Evolutionary conservation across 371 early-diverging fungal genomes (phyloP).

Genomic region (Haplosporangium sp.): DNA sequence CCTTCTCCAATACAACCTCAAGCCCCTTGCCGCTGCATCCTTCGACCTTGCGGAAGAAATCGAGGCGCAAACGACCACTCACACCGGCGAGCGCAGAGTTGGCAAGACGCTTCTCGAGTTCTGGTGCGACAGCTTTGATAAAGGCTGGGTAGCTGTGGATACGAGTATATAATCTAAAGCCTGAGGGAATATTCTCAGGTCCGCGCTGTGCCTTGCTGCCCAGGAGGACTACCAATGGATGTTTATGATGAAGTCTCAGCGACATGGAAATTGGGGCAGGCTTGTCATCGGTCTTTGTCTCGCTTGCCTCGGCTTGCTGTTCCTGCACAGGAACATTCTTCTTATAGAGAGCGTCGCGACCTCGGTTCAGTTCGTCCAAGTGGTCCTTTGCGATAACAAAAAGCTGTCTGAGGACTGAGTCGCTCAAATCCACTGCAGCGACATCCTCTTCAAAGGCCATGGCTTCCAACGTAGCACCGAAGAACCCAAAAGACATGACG

Average conservation of each 20-base stretch:
- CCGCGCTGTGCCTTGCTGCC: constrained; percentile 3
- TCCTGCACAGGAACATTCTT: neutral
- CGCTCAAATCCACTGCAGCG: neutral
- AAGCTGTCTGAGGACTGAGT: constrained; percentile 20
- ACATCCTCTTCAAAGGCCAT: constrained; percentile 20
- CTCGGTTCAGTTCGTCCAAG: neutral
- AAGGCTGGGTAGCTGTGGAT: constrained; percentile 25
- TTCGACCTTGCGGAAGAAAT: constrained; percentile 42
- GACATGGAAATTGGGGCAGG: neutral
- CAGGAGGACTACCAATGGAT: constrained; percentile 19
- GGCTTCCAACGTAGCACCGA: constrained; percentile 13
- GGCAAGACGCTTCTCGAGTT: constrained; percentile 34
- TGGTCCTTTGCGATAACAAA: constrained; percentile 4
- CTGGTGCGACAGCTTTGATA: constrained; percentile 15
- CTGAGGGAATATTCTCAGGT: neutral
- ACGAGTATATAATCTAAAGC: constrained; percentile 18
- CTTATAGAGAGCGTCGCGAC: constrained; percentile 3
- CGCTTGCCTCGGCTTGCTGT: neutral
- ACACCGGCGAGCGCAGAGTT: constrained; percentile 15
- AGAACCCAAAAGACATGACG: neutral
- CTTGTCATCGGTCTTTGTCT: neutral
- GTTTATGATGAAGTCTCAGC: neutral
- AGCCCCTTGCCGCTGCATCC: constrained; percentile 30
- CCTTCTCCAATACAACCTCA: constrained; percentile 34
- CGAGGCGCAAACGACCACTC: constrained; percentile 15